phyloP scores from a whole-genome alignment of 768 basidiomycete species.

The Pleurotus platypus region DNA sequence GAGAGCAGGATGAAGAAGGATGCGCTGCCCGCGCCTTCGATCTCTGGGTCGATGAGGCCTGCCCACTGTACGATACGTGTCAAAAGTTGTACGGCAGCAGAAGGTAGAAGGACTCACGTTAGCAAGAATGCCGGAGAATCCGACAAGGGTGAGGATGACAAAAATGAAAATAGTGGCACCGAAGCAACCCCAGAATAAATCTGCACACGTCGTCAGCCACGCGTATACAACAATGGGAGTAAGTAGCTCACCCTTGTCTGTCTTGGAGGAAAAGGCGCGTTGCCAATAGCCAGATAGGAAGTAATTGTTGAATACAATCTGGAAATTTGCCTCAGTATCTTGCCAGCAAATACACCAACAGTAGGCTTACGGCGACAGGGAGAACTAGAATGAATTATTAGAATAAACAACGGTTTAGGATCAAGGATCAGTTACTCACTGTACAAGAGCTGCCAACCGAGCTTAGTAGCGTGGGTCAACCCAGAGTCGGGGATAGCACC shows the following conservation, averaged over 20 bases:
- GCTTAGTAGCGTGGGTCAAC: background rate
- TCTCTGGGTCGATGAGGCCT: slow-evolving; percentile 1
- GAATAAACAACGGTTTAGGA: too few relatives aligned
- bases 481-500: background rate
- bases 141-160: slow-evolving; percentile 3
- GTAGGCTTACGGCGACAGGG: background rate
- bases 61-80: background rate
- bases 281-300: slow-evolving; percentile 5
- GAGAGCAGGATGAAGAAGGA: slow-evolving; percentile 3
- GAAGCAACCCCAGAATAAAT: slow-evolving; percentile 4
- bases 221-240: background rate
- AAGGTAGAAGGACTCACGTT: background rate
- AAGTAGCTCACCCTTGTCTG: background rate
- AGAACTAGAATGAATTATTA: background rate
- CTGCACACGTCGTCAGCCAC: background rate
- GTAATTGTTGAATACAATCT: slow-evolving; percentile 7
- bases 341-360: too few relatives aligned
- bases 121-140: background rate
- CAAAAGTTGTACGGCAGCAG: background rate
- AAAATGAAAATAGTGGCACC: slow-evolving; percentile 5
- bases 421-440: background rate
- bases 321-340: background rate
- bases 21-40: background rate
- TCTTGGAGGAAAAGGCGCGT: slow-evolving; percentile 7
- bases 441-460: slow-evolving; percentile 6